Evolutionary conservation across 192 early-diverging fungal genomes (phyloP).

Genomic region (Obelidium mucronatum): DNA sequence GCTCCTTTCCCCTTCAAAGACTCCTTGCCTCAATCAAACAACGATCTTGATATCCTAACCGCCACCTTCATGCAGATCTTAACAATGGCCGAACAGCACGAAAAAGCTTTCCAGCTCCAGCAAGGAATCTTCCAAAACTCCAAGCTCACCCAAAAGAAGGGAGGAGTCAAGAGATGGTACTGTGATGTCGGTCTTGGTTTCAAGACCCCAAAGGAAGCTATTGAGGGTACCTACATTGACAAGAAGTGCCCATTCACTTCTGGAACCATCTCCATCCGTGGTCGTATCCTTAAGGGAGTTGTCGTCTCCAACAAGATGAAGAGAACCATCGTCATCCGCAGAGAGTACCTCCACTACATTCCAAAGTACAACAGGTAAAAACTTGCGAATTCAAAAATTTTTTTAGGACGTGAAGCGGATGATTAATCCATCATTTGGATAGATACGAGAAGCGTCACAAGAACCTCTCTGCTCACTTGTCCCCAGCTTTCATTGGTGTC

Average conservation of each 20-base stretch:
- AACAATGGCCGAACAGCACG: slow-evolving; percentile 67
- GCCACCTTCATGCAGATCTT: not conserved
- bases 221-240: slow-evolving; percentile 98
- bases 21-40: not conserved
- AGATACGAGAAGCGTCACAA: slow-evolving; percentile 99
- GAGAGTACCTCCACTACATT: slow-evolving; percentile 99
- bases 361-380: slow-evolving; percentile 94
- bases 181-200: slow-evolving; percentile 98
- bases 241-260: slow-evolving; percentile 99
- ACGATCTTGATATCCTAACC: not conserved
- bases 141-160: slow-evolving; percentile 68
- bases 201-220: slow-evolving; percentile 98
- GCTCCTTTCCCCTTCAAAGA: not conserved
- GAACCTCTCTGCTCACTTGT: slow-evolving; percentile 97
- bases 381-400: no score
- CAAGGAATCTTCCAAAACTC: slow-evolving; percentile 92
- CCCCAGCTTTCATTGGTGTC: slow-evolving; percentile 93
- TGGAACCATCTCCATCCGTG: slow-evolving; percentile 94
- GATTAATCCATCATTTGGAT: no score
- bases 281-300: slow-evolving; percentile 93
- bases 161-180: slow-evolving; percentile 89
- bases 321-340: slow-evolving; percentile 96
- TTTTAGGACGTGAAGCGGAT: no score
- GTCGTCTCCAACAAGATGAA: slow-evolving; percentile 98
- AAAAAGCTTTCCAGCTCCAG: slow-evolving; percentile 98